Percentiles rank a stretch among this genome's conserved stretches.
Evolutionary conservation across 768 basidiomycete genomes (phyloP).

Genomic region (Pholiota conissans): DNA sequence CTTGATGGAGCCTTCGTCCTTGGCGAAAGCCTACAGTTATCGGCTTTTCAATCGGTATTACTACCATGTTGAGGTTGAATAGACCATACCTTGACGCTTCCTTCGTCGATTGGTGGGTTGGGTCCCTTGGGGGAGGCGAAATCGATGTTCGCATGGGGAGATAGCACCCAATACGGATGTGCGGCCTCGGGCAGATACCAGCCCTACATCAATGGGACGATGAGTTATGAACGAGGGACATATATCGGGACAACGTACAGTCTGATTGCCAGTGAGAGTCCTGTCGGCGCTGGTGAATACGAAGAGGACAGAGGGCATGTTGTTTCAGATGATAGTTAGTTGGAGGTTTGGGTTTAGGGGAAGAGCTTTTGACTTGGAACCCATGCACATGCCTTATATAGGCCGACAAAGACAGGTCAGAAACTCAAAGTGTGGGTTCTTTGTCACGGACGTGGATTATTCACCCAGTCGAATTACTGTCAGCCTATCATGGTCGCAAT

Average conservation of each 20-base stretch:
- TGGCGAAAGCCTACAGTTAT: conserved; percentile 40
- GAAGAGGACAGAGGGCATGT: conserved; percentile 59
- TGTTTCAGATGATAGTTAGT: conserved; percentile 1
- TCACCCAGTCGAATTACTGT: background rate
- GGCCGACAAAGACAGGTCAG: background rate
- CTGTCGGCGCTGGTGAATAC: conserved; percentile 71
- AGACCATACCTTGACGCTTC: conserved; percentile 46
- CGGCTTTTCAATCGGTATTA: background rate
- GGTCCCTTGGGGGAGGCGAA: conserved; percentile 64
- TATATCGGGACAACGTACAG: conserved; percentile 34
- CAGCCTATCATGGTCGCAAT: background rate
- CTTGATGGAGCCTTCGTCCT: conserved; percentile 52
- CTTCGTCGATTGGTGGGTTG: conserved; percentile 68
- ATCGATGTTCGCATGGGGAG: conserved; percentile 50
- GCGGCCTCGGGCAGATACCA: conserved; percentile 81
- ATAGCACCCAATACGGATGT: conserved; percentile 65
- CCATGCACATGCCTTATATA: background rate
- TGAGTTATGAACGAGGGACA: background rate
- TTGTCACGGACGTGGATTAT: conserved; percentile 5
- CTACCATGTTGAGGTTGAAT: background rate
- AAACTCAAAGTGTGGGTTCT: background rate
- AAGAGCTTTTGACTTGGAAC: background rate
- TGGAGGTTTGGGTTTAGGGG: background rate
- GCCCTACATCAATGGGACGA: conserved; percentile 40
- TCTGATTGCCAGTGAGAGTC: conserved; percentile 49